Conservation (phyloP, 169 alveolate genomes). For the Amoebophrya sp. region DNA sequence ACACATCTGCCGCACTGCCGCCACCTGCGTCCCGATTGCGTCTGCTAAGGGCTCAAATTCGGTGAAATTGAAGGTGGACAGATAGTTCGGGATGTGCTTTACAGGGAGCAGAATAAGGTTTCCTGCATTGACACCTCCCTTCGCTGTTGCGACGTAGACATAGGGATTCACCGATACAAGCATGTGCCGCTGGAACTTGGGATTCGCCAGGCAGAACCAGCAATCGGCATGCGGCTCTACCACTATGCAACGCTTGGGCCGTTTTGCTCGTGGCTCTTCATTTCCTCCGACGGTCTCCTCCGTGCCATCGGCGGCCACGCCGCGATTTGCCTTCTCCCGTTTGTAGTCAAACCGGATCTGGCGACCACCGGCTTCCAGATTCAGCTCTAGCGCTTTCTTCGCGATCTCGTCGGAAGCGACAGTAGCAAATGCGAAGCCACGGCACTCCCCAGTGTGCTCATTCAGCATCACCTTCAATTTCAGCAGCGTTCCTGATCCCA, state of each 20-base stretch:
- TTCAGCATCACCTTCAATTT: background rate
- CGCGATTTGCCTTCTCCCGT: background rate
- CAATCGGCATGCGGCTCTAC: slow-evolving; percentile 30
- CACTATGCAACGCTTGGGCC: background rate
- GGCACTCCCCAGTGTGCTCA: background rate
- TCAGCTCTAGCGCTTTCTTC: background rate
- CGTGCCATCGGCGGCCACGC: background rate
- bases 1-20: background rate
- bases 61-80: background rate
- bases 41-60: background rate
- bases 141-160: background rate
- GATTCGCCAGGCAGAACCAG: slow-evolving; percentile 28
- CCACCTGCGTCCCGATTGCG: background rate
- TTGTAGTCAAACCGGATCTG: background rate
- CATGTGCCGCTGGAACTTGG: slow-evolving; percentile 23
- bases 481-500: background rate
- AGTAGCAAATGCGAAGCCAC: background rate
- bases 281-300: background rate
- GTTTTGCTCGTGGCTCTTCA: too few species aligned
- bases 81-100: background rate
- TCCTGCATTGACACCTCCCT: background rate
- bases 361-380: background rate
- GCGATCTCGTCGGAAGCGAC: background rate
- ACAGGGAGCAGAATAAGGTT: background rate
- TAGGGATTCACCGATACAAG: background rate